These are phyloP conservation scores for Paraphoma chrysanthemicola DNA, from an alignment of 2,329 filamentous ascomycete genomes.

Conservation along the genomic window DNA sequence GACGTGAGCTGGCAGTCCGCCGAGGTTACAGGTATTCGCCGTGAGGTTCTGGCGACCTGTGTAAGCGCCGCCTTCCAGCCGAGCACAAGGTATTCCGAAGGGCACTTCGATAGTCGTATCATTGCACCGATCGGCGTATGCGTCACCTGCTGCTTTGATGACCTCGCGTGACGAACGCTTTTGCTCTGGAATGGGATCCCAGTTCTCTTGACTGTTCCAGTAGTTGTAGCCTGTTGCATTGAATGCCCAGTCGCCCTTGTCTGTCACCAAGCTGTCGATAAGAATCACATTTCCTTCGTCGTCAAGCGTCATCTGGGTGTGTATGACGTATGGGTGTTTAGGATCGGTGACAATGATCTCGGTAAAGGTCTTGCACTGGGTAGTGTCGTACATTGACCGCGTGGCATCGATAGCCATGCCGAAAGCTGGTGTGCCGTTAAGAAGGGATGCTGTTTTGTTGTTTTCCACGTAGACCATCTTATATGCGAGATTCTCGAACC, in stretches of 20 bases:
- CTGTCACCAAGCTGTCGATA: conserved; percentile 34
- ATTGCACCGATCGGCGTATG: conserved; percentile 33
- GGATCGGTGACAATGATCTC: conserved; percentile 28
- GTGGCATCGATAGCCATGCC: conserved; percentile 24
- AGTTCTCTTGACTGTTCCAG: conserved; percentile 23
- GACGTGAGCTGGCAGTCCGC: conserved; percentile 14
- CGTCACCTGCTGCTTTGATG: conserved; percentile 30
- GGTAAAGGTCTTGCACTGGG: conserved; percentile 33
- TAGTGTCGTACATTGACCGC: conserved; percentile 26
- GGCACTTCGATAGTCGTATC: conserved; percentile 26
- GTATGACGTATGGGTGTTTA: conserved; percentile 32
- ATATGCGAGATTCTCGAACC: conserved; percentile 22
- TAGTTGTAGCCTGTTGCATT: conserved; percentile 30
- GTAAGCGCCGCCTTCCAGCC: conserved; percentile 33
- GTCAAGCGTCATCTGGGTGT: conserved; percentile 30
- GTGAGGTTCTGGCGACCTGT: conserved; percentile 21
- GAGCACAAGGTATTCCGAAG: conserved; percentile 28
- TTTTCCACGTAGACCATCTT: conserved; percentile 29
- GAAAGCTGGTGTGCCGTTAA: conserved; percentile 21
- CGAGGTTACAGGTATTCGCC: conserved; percentile 15
- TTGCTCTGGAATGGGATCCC: conserved; percentile 21
- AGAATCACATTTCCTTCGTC: conserved; percentile 13
- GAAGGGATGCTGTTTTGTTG: conserved; percentile 15
- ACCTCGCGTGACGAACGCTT: conserved; percentile 15
- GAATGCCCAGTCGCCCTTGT: conserved; percentile 37